Percentiles rank a stretch among this genome's conserved stretches.
These are phyloP conservation scores for Puccinia coronata DNA, from an alignment of 1,284 basidiomycete genomes.

Conservation along the genomic window DNA sequence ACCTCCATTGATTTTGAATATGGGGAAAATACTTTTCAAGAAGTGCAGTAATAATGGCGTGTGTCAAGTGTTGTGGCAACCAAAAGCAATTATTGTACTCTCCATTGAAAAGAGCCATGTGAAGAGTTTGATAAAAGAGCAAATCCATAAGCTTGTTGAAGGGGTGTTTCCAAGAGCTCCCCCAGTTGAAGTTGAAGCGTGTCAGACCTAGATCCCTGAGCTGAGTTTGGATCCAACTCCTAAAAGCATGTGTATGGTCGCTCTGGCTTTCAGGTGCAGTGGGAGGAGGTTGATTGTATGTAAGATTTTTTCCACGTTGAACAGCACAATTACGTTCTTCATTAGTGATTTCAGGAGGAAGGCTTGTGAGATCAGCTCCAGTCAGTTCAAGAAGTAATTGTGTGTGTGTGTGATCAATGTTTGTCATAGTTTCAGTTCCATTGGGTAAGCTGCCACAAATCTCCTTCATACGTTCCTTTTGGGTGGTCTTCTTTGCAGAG, in stretches of 20 bases:
- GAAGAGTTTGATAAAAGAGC: constrained; percentile 1
- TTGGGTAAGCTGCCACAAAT: not conserved
- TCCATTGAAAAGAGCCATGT: constrained; percentile 11
- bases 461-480: constrained; percentile 5
- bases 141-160: constrained; percentile 23
- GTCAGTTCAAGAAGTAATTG: not conserved
- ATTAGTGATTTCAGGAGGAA: not conserved
- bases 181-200: constrained; percentile 22
- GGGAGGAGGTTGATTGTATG: not conserved
- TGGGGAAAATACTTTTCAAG: constrained; percentile 1
- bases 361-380: not conserved
- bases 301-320: not conserved
- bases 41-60: not conserved
- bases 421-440: constrained; percentile 1
- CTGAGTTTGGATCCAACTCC: constrained; percentile 29
- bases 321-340: not conserved
- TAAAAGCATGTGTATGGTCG: constrained; percentile 1
- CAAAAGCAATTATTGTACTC: constrained; percentile 6
- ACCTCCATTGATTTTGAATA: constrained; percentile 23
- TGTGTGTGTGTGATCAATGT: constrained; percentile 6
- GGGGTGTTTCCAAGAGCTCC: constrained; percentile 12
- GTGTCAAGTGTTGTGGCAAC: not conserved
- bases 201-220: constrained; percentile 1
- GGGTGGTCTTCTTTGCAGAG: constrained; percentile 12
- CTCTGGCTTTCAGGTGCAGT: constrained; percentile 5